Base-by-base conservation (phyloP, 768 basidiomycete species). In the Mycena epipterygia region DNA sequence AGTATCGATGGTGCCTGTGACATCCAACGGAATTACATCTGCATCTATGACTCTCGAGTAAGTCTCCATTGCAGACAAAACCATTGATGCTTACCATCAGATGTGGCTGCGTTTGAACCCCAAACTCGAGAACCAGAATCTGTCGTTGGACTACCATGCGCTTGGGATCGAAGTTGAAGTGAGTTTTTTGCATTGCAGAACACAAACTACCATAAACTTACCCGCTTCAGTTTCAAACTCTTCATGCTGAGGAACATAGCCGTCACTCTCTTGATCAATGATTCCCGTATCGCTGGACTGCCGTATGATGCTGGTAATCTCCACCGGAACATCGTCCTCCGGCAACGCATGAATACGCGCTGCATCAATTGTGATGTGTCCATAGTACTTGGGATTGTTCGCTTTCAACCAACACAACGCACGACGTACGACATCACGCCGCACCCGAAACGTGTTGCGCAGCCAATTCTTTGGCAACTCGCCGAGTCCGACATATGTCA, bases 371-470 rank as follows among this genome's bases (percentile, higher is more conserved):
- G 73, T 60, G 14, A 84, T 77, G 39, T 80, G 42, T 0, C 69
- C 75, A n/a, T n/a, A n/a, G 64, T 81, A 82, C 17, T 71, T 63
- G 0, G 72, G 57, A 63, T 86, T 85, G 64, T 84, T 72, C 1
- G 29, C 58, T 60, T 83, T 84, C 35, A 84, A 62, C 82, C 84
- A 85, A 1, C 0, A 2, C 2, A 86, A 60, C 2, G 83, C 84
- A 1, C 71, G 62, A 2, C 17, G 41, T 0, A 87, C 83, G 0
- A 49, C 44, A 0, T 72, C 5, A 1, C 83, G 51, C 0, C 81
- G 72, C 0, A 87, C 82, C 0, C 75, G 69, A 46, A 87, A 85
- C 0, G 74, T 79, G 0, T 21, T 25, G 0, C 49, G 64, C 32
- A 86, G 33, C 77, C 75, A 79, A 0, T 69, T 12, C 35, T 81